Evolutionary conservation across 306 rosid genomes (phyloP).

Genomic region (Morella rubra): DNA sequence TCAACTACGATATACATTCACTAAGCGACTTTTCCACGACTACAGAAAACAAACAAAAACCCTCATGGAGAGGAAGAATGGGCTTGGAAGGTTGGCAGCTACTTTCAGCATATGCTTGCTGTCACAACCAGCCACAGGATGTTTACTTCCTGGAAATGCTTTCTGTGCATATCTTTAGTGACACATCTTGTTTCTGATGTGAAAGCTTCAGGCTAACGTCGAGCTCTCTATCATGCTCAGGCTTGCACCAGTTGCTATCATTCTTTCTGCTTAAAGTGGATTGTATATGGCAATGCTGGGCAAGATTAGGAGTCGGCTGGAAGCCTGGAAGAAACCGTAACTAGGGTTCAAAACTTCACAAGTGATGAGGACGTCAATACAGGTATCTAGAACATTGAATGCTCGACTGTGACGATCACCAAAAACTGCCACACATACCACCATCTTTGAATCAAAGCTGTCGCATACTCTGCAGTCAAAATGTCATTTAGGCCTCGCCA

Average conservation of each 20-base stretch:
- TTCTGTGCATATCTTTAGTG: not conserved
- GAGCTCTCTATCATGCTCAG: not conserved
- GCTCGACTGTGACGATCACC: not conserved
- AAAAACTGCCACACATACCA: not conserved
- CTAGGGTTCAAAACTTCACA: too few relatives aligned
- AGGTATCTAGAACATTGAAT: too few relatives aligned
- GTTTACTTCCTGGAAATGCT: not conserved
- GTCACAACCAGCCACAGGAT: not conserved
- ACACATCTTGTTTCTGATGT: not conserved
- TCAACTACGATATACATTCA: too few relatives aligned
- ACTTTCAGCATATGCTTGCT: not conserved
- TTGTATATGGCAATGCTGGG: not conserved
- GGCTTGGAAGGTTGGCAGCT: not conserved
- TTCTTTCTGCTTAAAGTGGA: not conserved
- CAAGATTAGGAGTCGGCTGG: not conserved
- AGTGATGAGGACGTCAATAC: too few relatives aligned
- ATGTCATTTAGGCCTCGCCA: slow-evolving; percentile 58
- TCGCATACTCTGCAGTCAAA: not conserved
- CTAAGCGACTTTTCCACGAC: too few relatives aligned
- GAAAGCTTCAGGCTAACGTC: not conserved
- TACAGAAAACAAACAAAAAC: not conserved
- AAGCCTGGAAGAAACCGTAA: not conserved
- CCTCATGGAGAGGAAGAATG: not conserved
- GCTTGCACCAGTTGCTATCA: not conserved
- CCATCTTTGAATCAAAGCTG: slow-evolving; percentile 1